Percentiles rank a stretch among this genome's conserved stretches.
Conservation (phyloP, 2,329 filamentous ascomycete genomes). For the Ceratocystis albifundus region DNA sequence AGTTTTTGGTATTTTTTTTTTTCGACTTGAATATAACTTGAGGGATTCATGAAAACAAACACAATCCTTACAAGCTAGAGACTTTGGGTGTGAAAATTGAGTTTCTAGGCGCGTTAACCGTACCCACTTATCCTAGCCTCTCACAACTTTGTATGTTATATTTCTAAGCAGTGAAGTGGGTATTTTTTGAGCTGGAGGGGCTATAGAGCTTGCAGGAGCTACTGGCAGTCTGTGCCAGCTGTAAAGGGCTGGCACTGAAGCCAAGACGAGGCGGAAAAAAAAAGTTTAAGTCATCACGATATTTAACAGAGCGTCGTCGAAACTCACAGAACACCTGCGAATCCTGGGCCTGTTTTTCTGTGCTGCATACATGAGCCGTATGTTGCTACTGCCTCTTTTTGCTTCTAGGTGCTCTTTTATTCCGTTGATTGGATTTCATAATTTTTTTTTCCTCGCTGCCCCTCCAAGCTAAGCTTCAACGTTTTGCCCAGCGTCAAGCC, state of each 20-base stretch:
- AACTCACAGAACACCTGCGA: conserved; percentile 22
- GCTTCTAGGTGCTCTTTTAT: not conserved
- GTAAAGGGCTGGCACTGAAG: not conserved
- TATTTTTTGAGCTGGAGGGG: not conserved
- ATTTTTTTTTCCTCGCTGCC: too few species aligned
- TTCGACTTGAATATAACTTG: not conserved
- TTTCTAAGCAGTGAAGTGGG: conserved; percentile 3
- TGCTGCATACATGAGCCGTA: not conserved
- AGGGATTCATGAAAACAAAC: not conserved
- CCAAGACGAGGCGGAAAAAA: conserved; percentile 10
- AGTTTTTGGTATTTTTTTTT: not conserved
- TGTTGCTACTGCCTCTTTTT: conserved; percentile 14
- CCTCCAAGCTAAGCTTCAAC: too few species aligned
- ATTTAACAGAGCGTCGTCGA: conserved; percentile 15
- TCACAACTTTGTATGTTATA: not conserved
- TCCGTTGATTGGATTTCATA: not conserved
- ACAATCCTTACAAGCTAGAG: not conserved
- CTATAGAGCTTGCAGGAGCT: not conserved
- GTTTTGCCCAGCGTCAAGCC: too few species aligned
- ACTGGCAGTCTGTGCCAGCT: not conserved
- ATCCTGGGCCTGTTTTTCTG: not conserved
- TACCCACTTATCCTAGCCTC: not conserved
- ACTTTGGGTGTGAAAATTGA: not conserved
- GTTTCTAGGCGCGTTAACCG: not conserved
- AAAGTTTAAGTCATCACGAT: conserved; percentile 22